A percentile compares a stretch with the other conserved stretches of the same genome.
phyloP scores from a whole-genome alignment of 805 yeast species.

The Hanseniaspora clermontiae region DNA sequence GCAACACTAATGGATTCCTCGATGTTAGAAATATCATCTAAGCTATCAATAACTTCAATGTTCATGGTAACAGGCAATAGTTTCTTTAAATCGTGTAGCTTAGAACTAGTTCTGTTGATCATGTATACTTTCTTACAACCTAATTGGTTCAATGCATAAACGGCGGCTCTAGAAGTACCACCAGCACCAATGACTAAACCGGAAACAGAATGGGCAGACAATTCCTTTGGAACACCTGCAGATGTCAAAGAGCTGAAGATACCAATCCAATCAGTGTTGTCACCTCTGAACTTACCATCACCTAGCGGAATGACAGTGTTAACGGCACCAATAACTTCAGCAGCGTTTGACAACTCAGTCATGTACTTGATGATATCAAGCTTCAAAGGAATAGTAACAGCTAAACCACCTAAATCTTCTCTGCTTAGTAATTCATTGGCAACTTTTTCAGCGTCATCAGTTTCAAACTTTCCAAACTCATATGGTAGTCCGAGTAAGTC shows the following conservation, averaged over 20 bases:
- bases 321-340: constrained; percentile 78
- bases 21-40: constrained; percentile 33
- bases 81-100: constrained; percentile 44
- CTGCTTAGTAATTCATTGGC: constrained; percentile 36
- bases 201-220: constrained; percentile 25
- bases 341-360: constrained; percentile 60
- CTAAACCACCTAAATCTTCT: constrained; percentile 74
- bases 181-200: constrained; percentile 94
- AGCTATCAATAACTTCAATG: constrained; percentile 43
- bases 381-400: constrained; percentile 89
- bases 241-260: constrained; percentile 53
- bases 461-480: constrained; percentile 52
- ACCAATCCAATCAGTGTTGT: constrained; percentile 94
- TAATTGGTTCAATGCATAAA: constrained; percentile 65
- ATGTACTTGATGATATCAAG: constrained; percentile 60
- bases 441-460: constrained; percentile 49
- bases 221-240: constrained; percentile 45
- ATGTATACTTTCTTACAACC: constrained; percentile 70
- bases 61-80: constrained; percentile 50
- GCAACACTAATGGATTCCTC: constrained; percentile 40
- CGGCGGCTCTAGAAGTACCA: constrained; percentile 93
- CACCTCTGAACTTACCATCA: constrained; percentile 49
- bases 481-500: constrained; percentile 66
- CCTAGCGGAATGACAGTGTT: constrained; percentile 62
- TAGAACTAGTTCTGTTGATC: constrained; percentile 64